phyloP scores from a whole-genome alignment of 305 asterid species.

The Fraxinus latifolia region DNA sequence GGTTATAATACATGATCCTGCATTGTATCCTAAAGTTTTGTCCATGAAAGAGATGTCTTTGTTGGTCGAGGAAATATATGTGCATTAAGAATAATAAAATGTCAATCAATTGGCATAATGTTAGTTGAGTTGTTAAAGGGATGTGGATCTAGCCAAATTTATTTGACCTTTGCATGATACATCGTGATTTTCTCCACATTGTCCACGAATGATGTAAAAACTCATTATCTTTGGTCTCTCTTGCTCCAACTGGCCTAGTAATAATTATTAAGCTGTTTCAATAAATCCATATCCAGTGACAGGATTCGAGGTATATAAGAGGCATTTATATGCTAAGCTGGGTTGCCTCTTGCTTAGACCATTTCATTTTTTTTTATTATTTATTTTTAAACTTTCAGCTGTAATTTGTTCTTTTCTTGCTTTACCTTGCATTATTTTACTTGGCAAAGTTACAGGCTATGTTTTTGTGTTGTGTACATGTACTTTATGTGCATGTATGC shows the following conservation, averaged over 20 bases:
- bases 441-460: background rate
- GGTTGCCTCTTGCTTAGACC: background rate
- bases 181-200: background rate
- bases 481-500: background rate
- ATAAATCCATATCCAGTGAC: background rate
- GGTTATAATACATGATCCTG: background rate
- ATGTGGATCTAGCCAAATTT: background rate
- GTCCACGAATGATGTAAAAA: background rate
- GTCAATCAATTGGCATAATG: background rate
- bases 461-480: background rate
- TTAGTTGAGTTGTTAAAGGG: background rate
- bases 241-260: background rate
- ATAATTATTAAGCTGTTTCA: background rate
- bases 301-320: background rate
- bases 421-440: background rate
- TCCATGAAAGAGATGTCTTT: background rate
- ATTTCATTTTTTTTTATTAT: no score
- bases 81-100: background rate
- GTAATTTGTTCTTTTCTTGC: background rate
- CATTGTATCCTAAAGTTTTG: background rate
- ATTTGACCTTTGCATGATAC: background rate
- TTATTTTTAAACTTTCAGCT: no score
- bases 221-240: background rate
- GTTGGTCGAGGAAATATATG: background rate
- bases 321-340: background rate